These are phyloP conservation scores for Primulina eburnea DNA, from an alignment of 257 asterid species.

Conservation along the genomic window DNA sequence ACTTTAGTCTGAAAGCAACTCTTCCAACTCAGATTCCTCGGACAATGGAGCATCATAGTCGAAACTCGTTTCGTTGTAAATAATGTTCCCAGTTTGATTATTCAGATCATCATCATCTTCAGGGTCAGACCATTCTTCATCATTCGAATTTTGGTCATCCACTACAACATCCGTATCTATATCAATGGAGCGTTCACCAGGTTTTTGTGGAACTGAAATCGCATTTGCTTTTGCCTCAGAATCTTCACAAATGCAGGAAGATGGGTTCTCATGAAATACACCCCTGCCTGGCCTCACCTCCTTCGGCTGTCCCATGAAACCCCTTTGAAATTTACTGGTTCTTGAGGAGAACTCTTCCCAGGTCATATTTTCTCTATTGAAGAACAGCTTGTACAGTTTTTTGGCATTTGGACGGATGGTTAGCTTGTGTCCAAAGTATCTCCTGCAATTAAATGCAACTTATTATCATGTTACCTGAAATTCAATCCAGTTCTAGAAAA, in stretches of 20 bases:
- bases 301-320: conserved; percentile 69
- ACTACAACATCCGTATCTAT: conserved; percentile 31
- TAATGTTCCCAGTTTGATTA: conserved; percentile 35
- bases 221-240: conserved; percentile 36
- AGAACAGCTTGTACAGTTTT: conserved; percentile 49
- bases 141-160: conserved; percentile 44
- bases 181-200: conserved; percentile 1
- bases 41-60: conserved; percentile 55
- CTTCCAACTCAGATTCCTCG: conserved; percentile 83
- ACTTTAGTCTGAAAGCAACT: conserved; percentile 73
- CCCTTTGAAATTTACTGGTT: conserved; percentile 52
- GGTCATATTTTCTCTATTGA: conserved; percentile 45
- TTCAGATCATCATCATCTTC: conserved; percentile 69
- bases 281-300: conserved; percentile 51
- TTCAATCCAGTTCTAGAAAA: background rate
- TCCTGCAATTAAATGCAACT: conserved; percentile 38
- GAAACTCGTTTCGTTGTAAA: conserved; percentile 47
- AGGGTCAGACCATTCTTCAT: conserved; percentile 79
- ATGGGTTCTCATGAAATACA: conserved; percentile 63
- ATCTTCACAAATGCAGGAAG: conserved; percentile 49
- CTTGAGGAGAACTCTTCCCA: conserved; percentile 56
- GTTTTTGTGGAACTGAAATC: conserved; percentile 28
- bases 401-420: conserved; percentile 76
- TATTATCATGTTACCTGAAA: conserved; percentile 6
- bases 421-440: conserved; percentile 68